A percentile compares a stretch with the other conserved stretches of the same genome.
phyloP scores from a whole-genome alignment of 495 filamentous ascomycete species.

The Penicillium argentinense region DNA sequence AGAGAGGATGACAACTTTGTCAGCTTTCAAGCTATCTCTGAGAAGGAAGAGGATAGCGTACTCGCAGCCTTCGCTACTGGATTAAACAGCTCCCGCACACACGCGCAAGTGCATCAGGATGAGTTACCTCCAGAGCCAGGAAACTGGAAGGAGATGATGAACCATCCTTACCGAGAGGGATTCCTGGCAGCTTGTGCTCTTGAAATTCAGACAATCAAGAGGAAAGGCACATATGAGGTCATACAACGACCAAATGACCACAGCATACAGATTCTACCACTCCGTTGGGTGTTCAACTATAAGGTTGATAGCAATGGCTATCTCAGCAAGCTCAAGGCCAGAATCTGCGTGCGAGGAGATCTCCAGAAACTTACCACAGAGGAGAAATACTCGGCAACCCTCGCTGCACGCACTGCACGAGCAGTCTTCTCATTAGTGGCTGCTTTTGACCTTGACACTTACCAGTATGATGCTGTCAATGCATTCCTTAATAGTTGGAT shows the following conservation, averaged over 20 bases:
- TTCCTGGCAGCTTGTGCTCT: too few relatives aligned
- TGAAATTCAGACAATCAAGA: not conserved
- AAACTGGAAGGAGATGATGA: slow-evolving; percentile 1
- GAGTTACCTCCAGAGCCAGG: too few relatives aligned
- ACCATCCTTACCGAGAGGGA: slow-evolving; percentile 1
- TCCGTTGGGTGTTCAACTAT: slow-evolving; percentile 15
- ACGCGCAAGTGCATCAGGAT: too few relatives aligned
- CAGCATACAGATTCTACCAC: slow-evolving; percentile 10
- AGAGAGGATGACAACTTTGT: too few relatives aligned
- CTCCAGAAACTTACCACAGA: slow-evolving; percentile 1
- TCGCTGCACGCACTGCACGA: slow-evolving; percentile 7
- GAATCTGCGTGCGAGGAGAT: slow-evolving; percentile 19
- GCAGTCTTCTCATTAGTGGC: slow-evolving; percentile 2
- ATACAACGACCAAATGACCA: not conserved
- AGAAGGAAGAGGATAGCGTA: too few relatives aligned
- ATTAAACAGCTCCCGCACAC: too few relatives aligned
- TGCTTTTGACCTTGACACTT: slow-evolving; percentile 6
- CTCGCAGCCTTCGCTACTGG: too few relatives aligned
- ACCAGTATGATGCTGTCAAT: slow-evolving; percentile 4
- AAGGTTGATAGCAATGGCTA: slow-evolving; percentile 16
- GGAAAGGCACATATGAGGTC: not conserved
- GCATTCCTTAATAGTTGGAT: slow-evolving; percentile 14
- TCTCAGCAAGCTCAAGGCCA: too few relatives aligned
- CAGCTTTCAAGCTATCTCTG: too few relatives aligned
- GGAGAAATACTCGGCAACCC: slow-evolving; percentile 9